Base-by-base conservation (phyloP, 768 basidiomycete species). In the Hydnum rufescens region DNA sequence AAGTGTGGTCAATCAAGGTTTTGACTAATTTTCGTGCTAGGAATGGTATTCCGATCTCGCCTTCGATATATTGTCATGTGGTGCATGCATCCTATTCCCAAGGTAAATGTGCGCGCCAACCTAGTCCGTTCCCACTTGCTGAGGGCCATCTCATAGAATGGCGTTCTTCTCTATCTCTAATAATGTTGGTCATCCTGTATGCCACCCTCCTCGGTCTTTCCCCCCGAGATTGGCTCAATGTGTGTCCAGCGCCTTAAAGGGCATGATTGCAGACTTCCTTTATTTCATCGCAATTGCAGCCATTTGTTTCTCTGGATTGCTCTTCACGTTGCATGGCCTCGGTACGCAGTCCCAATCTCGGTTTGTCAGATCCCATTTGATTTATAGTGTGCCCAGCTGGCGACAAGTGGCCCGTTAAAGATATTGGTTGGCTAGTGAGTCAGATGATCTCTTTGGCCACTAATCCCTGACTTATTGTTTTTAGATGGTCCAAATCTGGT, bases 31-130 rank as follows among this genome's bases (percentile, higher is more conserved):
- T 32, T 34, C 30, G 32, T 32, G 26, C 18, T 32, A 56, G 55
- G 39, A 51, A 22, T 57, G 55, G 23, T 53, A 55, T 0, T 83
- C 83, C 3, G 70, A 71, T 28, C 63, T 82, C 59, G 79, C 82
- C 1, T 89, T 92, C 59, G 87, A 92, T 58, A 70, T 89, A 30
- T 71, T 93, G 49, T 72, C 88, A 2, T 88, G 83, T 59, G 82
- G 80, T 4, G 86, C 80, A 2, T 89, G 85, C 60, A 78, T 90
- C 50, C 71, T 92, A 25, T 81, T 89, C 60, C 88, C 88, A 22
- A 74, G 87, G 77, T 80, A 58, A 28, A 65, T 59, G 52, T 32
- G 36, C 34, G n/a, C 4, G 52, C 29, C 49, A 52, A 4, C 53
- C 31, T 53, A n/a, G 26, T 22, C 48, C 47, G n/a, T 36, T 31